Evolutionary conservation across 352 stramenopile genomes (phyloP).

Genomic region (Pythium insidiosum): DNA sequence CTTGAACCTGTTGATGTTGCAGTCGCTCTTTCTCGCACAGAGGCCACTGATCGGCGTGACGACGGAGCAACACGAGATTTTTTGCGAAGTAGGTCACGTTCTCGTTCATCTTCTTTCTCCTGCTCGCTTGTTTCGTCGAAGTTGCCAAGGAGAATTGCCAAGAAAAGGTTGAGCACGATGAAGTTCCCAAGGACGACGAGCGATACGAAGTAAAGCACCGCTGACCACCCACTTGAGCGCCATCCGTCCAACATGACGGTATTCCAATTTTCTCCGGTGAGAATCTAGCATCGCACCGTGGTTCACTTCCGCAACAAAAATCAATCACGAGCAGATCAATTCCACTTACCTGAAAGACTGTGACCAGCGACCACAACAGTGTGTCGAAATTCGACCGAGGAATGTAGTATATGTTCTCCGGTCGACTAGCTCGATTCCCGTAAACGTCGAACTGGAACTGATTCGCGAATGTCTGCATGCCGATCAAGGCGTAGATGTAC

Average conservation of each 20-base stretch:
- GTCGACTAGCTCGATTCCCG: no score
- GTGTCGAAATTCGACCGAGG: conserved; percentile 61
- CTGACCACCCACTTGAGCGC: conserved; percentile 40
- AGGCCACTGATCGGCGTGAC: conserved; percentile 1
- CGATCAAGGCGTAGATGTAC: conserved; percentile 90
- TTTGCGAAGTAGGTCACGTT: conserved; percentile 24
- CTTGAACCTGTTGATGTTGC: no score
- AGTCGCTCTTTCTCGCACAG: no score
- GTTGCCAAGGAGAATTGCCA: conserved; percentile 87
- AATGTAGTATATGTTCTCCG: no score
- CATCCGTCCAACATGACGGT: conserved; percentile 82
- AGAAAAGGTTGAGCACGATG: conserved; percentile 89
- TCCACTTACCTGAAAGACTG: conserved; percentile 34
- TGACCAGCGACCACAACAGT: conserved; percentile 59
- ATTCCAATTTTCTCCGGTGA: conserved; percentile 91
- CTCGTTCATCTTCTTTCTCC: conserved; percentile 26
- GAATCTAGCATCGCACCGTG: conserved; percentile 58
- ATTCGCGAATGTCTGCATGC: conserved; percentile 91
- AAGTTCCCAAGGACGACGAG: conserved; percentile 84
- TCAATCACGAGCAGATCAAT: neutral
- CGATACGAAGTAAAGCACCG: conserved; percentile 67
- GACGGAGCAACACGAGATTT: conserved; percentile 10
- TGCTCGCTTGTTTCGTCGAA: conserved; percentile 75
- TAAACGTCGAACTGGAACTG: conserved; percentile 82
- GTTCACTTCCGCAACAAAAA: neutral